These are phyloP conservation scores for Neltuma alba DNA, from an alignment of 306 rosid genomes.

Conservation along the genomic window DNA sequence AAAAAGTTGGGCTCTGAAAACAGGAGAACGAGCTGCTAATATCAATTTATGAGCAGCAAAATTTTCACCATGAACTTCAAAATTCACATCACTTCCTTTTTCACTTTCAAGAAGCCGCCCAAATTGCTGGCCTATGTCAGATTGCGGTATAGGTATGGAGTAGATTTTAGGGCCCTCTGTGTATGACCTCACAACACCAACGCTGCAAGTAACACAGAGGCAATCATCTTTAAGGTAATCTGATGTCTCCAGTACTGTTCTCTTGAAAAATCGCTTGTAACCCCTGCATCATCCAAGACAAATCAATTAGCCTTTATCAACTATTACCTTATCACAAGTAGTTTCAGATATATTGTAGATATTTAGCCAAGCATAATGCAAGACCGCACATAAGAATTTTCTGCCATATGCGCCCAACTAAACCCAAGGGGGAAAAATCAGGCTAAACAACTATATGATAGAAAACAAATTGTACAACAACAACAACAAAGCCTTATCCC, in stretches of 20 bases:
- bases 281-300: slow-evolving; percentile 65
- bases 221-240: slow-evolving; percentile 84
- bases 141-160: slow-evolving; percentile 62
- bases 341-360: neutral
- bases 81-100: slow-evolving; percentile 73
- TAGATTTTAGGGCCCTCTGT: slow-evolving; percentile 76
- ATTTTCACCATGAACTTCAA: slow-evolving; percentile 70
- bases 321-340: slow-evolving; percentile 20
- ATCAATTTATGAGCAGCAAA: slow-evolving; percentile 80
- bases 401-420: neutral
- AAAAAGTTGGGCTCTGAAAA: slow-evolving; percentile 82
- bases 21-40: slow-evolving; percentile 88
- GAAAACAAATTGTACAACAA: neutral
- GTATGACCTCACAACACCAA: slow-evolving; percentile 77
- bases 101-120: slow-evolving; percentile 72
- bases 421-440: neutral
- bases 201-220: slow-evolving; percentile 71
- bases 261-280: slow-evolving; percentile 78
- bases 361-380: neutral
- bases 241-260: slow-evolving; percentile 70
- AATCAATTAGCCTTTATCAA: slow-evolving; percentile 24
- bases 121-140: slow-evolving; percentile 70
- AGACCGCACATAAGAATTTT: neutral
- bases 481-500: too few relatives aligned
- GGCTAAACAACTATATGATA: neutral